Evolutionary conservation across 306 rosid species (phyloP), one percentile per base, ranked within the genome.

Genomic region (Quercus parvula): DNA sequence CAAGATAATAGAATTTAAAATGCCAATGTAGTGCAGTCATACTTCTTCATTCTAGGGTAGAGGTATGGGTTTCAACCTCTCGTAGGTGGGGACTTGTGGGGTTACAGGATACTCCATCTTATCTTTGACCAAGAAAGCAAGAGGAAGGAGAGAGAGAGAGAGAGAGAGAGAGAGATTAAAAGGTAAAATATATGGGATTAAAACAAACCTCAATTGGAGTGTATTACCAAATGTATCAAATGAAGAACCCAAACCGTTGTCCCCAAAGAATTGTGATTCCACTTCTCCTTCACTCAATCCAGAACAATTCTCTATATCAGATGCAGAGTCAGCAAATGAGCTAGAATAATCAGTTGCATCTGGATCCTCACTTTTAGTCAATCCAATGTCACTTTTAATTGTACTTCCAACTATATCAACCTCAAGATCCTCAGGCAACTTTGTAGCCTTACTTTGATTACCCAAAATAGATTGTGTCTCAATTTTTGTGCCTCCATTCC

Each of bases 321-420:
- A 90, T 1, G 49, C 41, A 33, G 97, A 88, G 78, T 84, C 87
- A 0, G 87, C 97, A 80, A 94, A 94, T 5, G 97, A 94, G 80
- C 95, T 92, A 64, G 99, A 94, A 82, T 89, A 85, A 77, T 94
- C 97, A 62, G 97, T 94, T 67, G 94, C 99, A 80, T 92, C 93
- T 31, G 92, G 94, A 68, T 92, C 99, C 61, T 88, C 94, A 28
- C 72, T 81, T 76, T 88, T 90, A 71, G 71, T 72, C 24, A 83
- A 73, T 35, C 84, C 81, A 17, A 73, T 44, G 33, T 84, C 85
- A 58, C 77, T 87, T 86, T 86, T 86, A 79, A 84, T 89, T 57
- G 85, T 84, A 84, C 88, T 82, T 70, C 83, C 90, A 54, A 84
- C 68, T 63, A 94, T 87, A 77, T 94, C 95, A 52, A 92, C 81